These are phyloP conservation scores for Pichia scutulata DNA, from an alignment of 805 yeast genomes.

Conservation along the genomic window DNA sequence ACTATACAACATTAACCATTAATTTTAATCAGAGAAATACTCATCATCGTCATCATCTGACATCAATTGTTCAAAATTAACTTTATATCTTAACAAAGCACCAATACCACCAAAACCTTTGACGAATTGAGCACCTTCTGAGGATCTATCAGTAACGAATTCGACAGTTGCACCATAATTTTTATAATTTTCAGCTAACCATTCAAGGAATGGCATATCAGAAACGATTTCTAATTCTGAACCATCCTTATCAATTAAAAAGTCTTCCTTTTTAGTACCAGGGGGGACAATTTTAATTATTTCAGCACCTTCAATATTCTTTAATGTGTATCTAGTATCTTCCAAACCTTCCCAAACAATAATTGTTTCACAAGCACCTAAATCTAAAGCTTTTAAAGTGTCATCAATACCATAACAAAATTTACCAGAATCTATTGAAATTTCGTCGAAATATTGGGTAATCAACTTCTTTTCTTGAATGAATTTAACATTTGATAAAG, in stretches of 20 bases:
- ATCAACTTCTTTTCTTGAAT: constrained; percentile 97
- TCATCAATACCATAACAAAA: constrained; percentile 97
- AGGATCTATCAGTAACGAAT: constrained; percentile 91
- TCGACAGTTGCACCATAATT: constrained; percentile 92
- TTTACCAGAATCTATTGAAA: constrained; percentile 93
- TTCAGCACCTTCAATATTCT: constrained; percentile 74
- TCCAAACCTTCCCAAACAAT: constrained; percentile 92
- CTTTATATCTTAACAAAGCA: constrained; percentile 90
- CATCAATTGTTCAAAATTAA: constrained; percentile 90
- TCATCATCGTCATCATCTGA: constrained; percentile 86
- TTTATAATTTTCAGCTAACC: constrained; percentile 96
- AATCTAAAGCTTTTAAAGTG: constrained; percentile 90
- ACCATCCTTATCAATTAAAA: constrained; percentile 76
- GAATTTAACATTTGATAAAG: constrained; percentile 92
- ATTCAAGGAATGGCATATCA: constrained; percentile 84
- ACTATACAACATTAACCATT: constrained; percentile 7
- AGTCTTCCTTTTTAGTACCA: constrained; percentile 63
- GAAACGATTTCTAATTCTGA: constrained; percentile 83
- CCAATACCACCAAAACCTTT: constrained; percentile 99
- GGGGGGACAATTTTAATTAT: constrained; percentile 68
- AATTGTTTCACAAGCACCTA: constrained; percentile 90
- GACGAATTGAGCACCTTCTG: constrained; percentile 98
- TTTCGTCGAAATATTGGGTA: constrained; percentile 90
- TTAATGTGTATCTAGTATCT: constrained; percentile 73
- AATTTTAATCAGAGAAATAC: constrained; percentile 40